Evolutionary conservation across 2,329 filamentous ascomycete genomes (phyloP).

Genomic region (Penicillium vulpinum): DNA sequence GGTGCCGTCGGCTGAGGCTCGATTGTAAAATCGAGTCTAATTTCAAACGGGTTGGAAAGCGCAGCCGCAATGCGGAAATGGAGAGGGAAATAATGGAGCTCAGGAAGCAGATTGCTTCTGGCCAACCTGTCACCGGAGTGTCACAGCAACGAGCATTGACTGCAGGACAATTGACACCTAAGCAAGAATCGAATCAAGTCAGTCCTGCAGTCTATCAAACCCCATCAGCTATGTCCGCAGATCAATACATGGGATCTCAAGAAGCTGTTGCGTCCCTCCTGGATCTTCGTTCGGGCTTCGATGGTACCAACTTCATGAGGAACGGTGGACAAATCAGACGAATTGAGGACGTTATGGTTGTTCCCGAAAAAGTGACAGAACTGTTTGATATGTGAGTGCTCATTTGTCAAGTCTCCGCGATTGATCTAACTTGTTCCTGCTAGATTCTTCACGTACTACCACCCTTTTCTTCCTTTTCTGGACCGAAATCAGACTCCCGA

Average conservation of each 20-base stretch:
- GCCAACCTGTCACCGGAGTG: constrained; percentile 23
- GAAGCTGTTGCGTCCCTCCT: constrained; percentile 54
- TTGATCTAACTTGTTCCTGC: constrained; percentile 30
- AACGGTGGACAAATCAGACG: constrained; percentile 54
- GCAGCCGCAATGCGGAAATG: constrained; percentile 66
- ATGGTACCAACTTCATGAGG: constrained; percentile 45
- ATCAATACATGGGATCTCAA: constrained; percentile 49
- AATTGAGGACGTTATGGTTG: constrained; percentile 52
- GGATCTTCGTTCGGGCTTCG: constrained; percentile 50
- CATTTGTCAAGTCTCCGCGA: neutral
- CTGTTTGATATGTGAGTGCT: constrained; percentile 46
- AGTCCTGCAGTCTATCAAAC: constrained; percentile 38
- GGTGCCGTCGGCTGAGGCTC: constrained; percentile 63
- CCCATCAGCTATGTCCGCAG: constrained; percentile 39
- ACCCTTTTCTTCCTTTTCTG: constrained; percentile 65
- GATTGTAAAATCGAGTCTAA: constrained; percentile 67
- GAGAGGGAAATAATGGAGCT: constrained; percentile 58
- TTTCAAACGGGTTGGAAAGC: constrained; percentile 68
- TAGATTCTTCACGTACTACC: constrained; percentile 65
- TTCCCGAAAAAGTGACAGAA: constrained; percentile 45
- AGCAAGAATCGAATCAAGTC: constrained; percentile 40
- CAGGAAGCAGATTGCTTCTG: constrained; percentile 48
- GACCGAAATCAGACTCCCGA: constrained; percentile 56
- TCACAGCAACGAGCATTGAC: constrained; percentile 26
- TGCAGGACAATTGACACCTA: constrained; percentile 33